Percentiles rank a stretch among this genome's conserved stretches.
phyloP scores from a whole-genome alignment of 139 green algal species.

The Chlamydomonas sphaeroides region DNA sequence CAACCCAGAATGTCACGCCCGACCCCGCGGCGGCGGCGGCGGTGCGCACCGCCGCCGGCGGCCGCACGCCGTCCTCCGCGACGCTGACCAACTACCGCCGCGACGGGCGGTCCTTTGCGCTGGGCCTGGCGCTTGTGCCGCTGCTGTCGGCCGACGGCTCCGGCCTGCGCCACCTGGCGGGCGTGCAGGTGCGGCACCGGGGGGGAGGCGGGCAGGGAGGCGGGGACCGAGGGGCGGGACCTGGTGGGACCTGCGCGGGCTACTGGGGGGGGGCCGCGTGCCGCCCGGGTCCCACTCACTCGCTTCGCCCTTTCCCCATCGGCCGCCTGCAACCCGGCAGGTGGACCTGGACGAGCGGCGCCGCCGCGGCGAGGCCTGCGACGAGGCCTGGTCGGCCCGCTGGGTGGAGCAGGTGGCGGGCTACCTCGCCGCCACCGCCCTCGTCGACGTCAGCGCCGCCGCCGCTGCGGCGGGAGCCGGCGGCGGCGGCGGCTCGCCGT shows the following conservation, averaged over 20 bases:
- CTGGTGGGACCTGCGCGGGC: too few species aligned
- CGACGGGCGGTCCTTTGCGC: constrained; percentile 87
- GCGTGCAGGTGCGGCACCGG: too few species aligned
- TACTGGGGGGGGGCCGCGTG: too few species aligned
- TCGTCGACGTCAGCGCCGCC: constrained; percentile 23
- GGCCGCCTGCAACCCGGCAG: too few species aligned
- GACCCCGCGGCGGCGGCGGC: not conserved
- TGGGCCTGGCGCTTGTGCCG: constrained; percentile 85
- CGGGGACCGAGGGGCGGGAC: too few species aligned
- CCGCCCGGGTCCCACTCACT: too few species aligned
- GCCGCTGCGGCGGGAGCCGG: not conserved
- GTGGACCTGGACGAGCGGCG: constrained; percentile 44
- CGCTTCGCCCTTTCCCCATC: too few species aligned
- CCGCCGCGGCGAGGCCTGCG: constrained; percentile 15
- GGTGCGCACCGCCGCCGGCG: not conserved
- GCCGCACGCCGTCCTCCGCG: not conserved
- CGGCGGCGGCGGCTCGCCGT: not conserved
- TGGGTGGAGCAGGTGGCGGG: constrained; percentile 46
- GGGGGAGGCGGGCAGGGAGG: too few species aligned
- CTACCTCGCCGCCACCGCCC: constrained; percentile 24
- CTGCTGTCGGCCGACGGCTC: constrained; percentile 70
- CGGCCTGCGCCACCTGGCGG: constrained; percentile 24
- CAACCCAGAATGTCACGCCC: not conserved
- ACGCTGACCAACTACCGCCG: constrained; percentile 72
- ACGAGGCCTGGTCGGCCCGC: constrained; percentile 26